Evolutionary conservation across 208 protist species (phyloP).

Genomic region (Spongospora subterranea): DNA sequence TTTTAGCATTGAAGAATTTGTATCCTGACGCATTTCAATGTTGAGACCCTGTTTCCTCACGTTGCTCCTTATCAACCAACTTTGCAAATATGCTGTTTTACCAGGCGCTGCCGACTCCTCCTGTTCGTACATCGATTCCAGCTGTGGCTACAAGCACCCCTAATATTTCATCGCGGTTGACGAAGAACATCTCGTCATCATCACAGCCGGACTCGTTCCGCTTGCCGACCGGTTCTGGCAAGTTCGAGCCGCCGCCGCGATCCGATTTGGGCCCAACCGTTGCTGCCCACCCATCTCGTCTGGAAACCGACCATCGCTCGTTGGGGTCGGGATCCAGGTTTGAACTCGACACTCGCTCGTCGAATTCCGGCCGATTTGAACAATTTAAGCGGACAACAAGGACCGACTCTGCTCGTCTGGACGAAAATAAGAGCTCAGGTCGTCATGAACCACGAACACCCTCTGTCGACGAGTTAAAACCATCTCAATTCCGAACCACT

Average conservation of each 20-base stretch:
- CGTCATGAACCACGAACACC: neutral
- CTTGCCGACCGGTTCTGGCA: neutral
- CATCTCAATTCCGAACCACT: neutral
- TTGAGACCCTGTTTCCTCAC: no score
- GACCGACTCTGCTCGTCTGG: neutral
- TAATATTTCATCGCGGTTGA: neutral
- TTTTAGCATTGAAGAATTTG: no score
- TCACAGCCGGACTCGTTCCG: constrained; percentile 20
- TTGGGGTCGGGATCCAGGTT: neutral
- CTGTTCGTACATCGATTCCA: neutral
- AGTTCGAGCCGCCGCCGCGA: constrained; percentile 1
- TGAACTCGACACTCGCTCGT: neutral
- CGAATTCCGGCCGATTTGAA: neutral
- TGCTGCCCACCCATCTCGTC: neutral
- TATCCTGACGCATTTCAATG: no score
- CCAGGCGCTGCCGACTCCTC: neutral
- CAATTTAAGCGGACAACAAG: neutral
- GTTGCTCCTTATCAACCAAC: no score
- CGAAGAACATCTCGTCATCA: neutral
- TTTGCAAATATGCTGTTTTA: neutral
- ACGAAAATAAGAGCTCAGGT: neutral
- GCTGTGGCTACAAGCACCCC: neutral
- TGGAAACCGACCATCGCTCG: no score
- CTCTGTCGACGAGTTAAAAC: neutral
- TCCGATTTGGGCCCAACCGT: neutral